Percentiles rank a stretch among this genome's conserved stretches.
Evolutionary conservation across 176 grass and related monocot genomes (phyloP).

Genomic region (Metroxylon sagu): DNA sequence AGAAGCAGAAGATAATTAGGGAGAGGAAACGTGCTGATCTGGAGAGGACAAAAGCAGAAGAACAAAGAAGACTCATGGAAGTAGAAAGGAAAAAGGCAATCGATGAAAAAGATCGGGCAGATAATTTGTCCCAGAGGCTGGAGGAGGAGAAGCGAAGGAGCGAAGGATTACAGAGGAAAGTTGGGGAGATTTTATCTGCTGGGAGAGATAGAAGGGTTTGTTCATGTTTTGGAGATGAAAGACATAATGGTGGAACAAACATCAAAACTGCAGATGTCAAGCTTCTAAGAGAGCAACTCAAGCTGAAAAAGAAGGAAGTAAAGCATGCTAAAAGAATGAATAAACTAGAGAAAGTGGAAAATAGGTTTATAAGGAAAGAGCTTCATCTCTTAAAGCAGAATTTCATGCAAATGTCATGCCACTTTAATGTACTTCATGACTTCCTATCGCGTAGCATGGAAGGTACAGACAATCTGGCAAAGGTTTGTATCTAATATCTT

Average conservation of each 20-base stretch:
- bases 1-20: constrained; percentile 57
- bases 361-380: constrained; percentile 57
- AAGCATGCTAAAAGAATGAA: constrained; percentile 58
- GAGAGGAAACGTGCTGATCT: constrained; percentile 62
- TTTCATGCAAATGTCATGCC: constrained; percentile 45
- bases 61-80: constrained; percentile 49
- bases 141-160: constrained; percentile 30
- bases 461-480: constrained; percentile 47
- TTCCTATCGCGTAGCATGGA: constrained; percentile 44
- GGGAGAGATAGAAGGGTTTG: constrained; percentile 13
- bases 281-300: constrained; percentile 81
- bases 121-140: constrained; percentile 50
- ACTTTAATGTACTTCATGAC: constrained; percentile 66
- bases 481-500: constrained; percentile 53
- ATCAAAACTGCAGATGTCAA: constrained; percentile 42
- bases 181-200: not conserved
- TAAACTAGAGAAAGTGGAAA: constrained; percentile 60
- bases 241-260: constrained; percentile 8
- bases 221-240: constrained; percentile 21
- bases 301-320: constrained; percentile 71
- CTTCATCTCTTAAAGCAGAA: constrained; percentile 52
- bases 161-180: too few species aligned
- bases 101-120: constrained; percentile 40
- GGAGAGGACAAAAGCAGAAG: constrained; percentile 45
- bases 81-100: constrained; percentile 38